Evolutionary conservation across 495 filamentous ascomycete species (phyloP), one percentile per base, ranked within the genome.

Genomic region (Halenospora varia): DNA sequence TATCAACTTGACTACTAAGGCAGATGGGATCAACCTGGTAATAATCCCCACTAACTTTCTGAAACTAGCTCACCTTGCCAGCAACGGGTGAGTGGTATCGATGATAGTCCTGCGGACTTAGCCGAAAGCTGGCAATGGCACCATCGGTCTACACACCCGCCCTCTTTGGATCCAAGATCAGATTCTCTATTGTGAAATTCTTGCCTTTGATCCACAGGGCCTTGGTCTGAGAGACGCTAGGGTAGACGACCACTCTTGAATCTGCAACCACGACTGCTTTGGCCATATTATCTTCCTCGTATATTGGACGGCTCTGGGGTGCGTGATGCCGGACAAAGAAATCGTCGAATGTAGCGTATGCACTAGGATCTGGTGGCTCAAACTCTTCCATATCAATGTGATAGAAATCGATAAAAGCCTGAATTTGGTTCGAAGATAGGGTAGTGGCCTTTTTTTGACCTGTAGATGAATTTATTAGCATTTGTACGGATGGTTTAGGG

Each of bases 1-100:
- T 93, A 70, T 97, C 93, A 24, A 97, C 79, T 11, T 93, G 87
- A 2, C 89, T 94, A 25, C 93, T 82, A 57, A 97, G 94, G 4
- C 92, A 93, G 91, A 97, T 96, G 1, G 93, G 93, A 60, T 97
- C 96, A 53, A 97, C 93, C 3, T 94, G 96, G 70, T 97, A 97
- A 66, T 97, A 97, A 73, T 97, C 93, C 48, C 93, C 93, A 40
- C 88, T 88, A 10, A 75, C 69, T 26, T 63, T 57, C 17, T 63
- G 62, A 45, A 68, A 66, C 18, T 54, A 44, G 45, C 55, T 67
- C 25, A 77, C 66, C 22, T 10, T 65, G 3, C 72, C 74, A 0
- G 60, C 50, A 3, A 77, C 68, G 1, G 77, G 77, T 15, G 66
- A 66, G 56, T 78, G 76, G 63, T 71, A 75, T 20, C 76, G 73